These are phyloP conservation scores for grape (Vitis vinifera) DNA, from an alignment of 164 flowering plant genomes.

Conservation along the genomic window ASM3070453v1 NC_081821.1:9599501-9600000, in stretches of 20 bases:
- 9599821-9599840: slow-evolving; percentile 34
- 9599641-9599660: slow-evolving; percentile 38
- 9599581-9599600: slow-evolving; percentile 39
- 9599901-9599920: too few species aligned
- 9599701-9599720: slow-evolving; percentile 1
- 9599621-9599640: slow-evolving; percentile 48
- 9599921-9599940: too few species aligned
- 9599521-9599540: slow-evolving; percentile 30
- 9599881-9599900: neutral
- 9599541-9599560: slow-evolving; percentile 42
- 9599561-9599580: slow-evolving; percentile 56
- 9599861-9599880: neutral
- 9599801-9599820: slow-evolving; percentile 42
- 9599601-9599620: slow-evolving; percentile 35
- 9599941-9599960: too few species aligned
- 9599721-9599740: slow-evolving; percentile 6
- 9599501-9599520: slow-evolving; percentile 51
- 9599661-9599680: slow-evolving; percentile 46
- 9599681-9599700: neutral
- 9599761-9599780: slow-evolving; percentile 33
- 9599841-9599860: neutral
- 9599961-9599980: too few species aligned
- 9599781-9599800: slow-evolving; percentile 30
- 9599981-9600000: too few species aligned
- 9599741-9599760: slow-evolving; percentile 30